Evolutionary conservation across 306 rosid genomes (phyloP), one percentile per base, ranked within the genome.

Genomic region (Lithocarpus polystachyus): DNA sequence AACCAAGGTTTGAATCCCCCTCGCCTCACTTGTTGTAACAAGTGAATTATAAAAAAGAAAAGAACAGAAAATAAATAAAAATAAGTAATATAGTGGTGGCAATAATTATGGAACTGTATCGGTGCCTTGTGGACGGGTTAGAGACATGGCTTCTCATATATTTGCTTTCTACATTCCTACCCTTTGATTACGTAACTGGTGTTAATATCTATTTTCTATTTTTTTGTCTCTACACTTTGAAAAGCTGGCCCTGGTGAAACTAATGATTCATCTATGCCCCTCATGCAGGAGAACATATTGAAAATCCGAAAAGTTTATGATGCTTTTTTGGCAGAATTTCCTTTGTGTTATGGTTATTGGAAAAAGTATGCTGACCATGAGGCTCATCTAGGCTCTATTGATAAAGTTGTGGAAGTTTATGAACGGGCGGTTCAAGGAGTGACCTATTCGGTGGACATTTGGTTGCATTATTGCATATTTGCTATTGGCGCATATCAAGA

Each of bases 341-440:
- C 99, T 13, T 75, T 96, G 86, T 96, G 99, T 84, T 96, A 91
- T 80, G 99, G 99, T 56, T 96, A 96, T 80, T 96, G 99, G 99
- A 96, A 96, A 92, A 96, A 96, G 90, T 96, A 96, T 82, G 97
- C 99, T n/a, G 98, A 96, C 73, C 99, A 96, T 10, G 99, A 93
- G 89, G 91, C 94, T 15, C 98, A 88, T 12, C 83, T 89, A 56
- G 98, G 99, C 15, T 83, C 91, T 24, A 86, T 91, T 9, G 93
- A 96, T 73, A 96, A 96, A 93, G 96, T 96, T 85, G 92, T 96
- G 80, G 97, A 93, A 85, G 97, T 96, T 54, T 96, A 91, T 81
- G 99, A 96, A 74, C 92, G 96, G 67, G 97, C 98, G 56, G 94
- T 96, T 80, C 99, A 91, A 82, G 99, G 98, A 69, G 96, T 96